A percentile compares a stretch with the other conserved stretches of the same genome.
Evolutionary conservation across 2,329 filamentous ascomycete species (phyloP).

Genomic region (Corniculantispora saksenae): DNA sequence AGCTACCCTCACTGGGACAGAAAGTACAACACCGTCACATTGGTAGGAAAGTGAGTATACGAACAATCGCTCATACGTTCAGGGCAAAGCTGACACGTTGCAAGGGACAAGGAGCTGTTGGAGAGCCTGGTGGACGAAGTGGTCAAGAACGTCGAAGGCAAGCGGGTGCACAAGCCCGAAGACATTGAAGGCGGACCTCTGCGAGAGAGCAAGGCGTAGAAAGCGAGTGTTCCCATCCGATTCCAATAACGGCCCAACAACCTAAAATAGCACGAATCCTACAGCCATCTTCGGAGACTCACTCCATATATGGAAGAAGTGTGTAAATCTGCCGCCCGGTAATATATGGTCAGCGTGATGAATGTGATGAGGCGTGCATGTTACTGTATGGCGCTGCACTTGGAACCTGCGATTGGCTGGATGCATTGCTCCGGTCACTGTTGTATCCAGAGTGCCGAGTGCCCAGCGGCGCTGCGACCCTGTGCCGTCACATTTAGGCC

Average conservation of each 20-base stretch:
- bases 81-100: background rate
- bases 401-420: background rate
- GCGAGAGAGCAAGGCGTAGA: conserved; percentile 16
- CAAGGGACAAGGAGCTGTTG: conserved; percentile 71
- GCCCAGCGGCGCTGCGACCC: background rate
- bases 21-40: conserved; percentile 82
- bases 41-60: conserved; percentile 63
- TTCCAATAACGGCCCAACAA: background rate
- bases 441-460: background rate
- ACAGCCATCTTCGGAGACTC: background rate
- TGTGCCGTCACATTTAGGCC: background rate
- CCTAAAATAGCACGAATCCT: background rate
- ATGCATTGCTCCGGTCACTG: background rate
- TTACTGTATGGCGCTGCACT: background rate
- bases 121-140: conserved; percentile 80
- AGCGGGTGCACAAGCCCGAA: conserved; percentile 64
- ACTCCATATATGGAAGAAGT: background rate
- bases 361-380: conserved; percentile 11
- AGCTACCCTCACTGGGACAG: conserved; percentile 94
- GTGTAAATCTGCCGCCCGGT: background rate
- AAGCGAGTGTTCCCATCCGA: background rate
- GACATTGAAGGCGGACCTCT: conserved; percentile 60
- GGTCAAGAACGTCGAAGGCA: conserved; percentile 72
- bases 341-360: background rate
- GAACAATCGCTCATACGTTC: no score